Conservation (phyloP, 2,329 filamentous ascomycete genomes). For the Ceratocystis destructans region DNA sequence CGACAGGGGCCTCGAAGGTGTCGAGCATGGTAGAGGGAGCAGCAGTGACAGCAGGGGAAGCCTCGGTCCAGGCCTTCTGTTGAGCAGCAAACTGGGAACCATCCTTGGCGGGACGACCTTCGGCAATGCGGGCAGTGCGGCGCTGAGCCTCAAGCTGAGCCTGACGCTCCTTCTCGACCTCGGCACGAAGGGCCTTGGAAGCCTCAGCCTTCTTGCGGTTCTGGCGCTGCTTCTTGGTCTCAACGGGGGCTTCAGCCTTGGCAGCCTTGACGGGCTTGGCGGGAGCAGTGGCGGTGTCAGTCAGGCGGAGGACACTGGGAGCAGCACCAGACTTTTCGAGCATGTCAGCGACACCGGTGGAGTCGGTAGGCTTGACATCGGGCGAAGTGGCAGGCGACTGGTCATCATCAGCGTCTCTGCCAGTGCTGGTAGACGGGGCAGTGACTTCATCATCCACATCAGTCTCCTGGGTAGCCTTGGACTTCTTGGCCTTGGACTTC, state of each 20-base stretch:
- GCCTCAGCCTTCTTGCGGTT: conserved; percentile 80
- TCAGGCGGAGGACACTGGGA: conserved; percentile 61
- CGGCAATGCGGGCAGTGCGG: conserved; percentile 64
- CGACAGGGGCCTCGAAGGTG: conserved; percentile 30
- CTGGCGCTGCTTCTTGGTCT: conserved; percentile 93
- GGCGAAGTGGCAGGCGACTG: conserved; percentile 58
- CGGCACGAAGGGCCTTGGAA: conserved; percentile 58
- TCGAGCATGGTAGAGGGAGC: conserved; percentile 40
- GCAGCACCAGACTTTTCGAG: conserved; percentile 57
- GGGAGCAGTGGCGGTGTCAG: conserved; percentile 45
- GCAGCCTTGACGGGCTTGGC: conserved; percentile 47
- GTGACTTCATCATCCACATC: conserved; percentile 32
- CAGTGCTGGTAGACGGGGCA: conserved; percentile 54
- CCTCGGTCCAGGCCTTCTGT: conserved; percentile 33
- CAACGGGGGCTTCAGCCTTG: conserved; percentile 50
- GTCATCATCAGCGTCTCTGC: conserved; percentile 69
- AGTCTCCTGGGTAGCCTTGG: conserved; percentile 41
- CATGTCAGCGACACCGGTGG: conserved; percentile 77
- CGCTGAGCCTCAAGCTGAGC: conserved; percentile 68
- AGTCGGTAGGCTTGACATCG: conserved; percentile 40
- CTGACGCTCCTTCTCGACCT: conserved; percentile 67
- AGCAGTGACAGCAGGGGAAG: conserved; percentile 26
- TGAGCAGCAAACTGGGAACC: conserved; percentile 45
- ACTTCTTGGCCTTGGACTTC: conserved; percentile 53
- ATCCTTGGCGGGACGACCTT: conserved; percentile 72